phyloP scores from a whole-genome alignment of 495 filamentous ascomycete genomes.

The Penicillium maclennaniae region DNA sequence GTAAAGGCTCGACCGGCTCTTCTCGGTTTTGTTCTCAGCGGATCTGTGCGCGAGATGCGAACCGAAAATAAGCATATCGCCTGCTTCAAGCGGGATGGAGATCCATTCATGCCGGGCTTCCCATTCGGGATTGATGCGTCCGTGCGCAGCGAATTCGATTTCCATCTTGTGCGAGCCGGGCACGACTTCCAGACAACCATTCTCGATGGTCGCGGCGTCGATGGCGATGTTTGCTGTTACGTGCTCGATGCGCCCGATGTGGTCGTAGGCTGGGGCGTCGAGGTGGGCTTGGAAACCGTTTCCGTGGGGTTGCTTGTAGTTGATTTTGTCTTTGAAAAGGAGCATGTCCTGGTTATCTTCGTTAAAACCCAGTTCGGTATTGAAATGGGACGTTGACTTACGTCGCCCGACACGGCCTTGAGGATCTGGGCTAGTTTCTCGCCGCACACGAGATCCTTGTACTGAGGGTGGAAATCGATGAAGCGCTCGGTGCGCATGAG shows the following conservation, averaged over 20 bases:
- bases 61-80: slow-evolving; percentile 40
- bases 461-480: slow-evolving; percentile 36
- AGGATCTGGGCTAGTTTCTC: slow-evolving; percentile 30
- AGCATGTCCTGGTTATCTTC: slow-evolving; percentile 31
- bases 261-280: slow-evolving; percentile 42
- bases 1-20: slow-evolving; percentile 37
- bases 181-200: slow-evolving; percentile 42
- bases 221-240: slow-evolving; percentile 41
- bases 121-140: slow-evolving; percentile 34
- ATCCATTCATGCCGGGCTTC: slow-evolving; percentile 33
- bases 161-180: slow-evolving; percentile 39
- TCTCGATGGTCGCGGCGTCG: slow-evolving; percentile 35
- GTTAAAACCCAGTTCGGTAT: not conserved
- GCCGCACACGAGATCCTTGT: slow-evolving; percentile 33
- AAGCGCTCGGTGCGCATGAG: slow-evolving; percentile 44
- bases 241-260: slow-evolving; percentile 42
- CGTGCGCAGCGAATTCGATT: slow-evolving; percentile 27
- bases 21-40: slow-evolving; percentile 30
- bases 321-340: slow-evolving; percentile 50
- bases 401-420: slow-evolving; percentile 30
- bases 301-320: slow-evolving; percentile 36
- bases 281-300: slow-evolving; percentile 42
- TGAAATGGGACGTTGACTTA: not conserved
- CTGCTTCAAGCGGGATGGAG: slow-evolving; percentile 34
- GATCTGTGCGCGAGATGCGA: slow-evolving; percentile 42